Evolutionary conservation across 2,329 filamentous ascomycete genomes (phyloP).

Genomic region (Cladosporium sp.): DNA sequence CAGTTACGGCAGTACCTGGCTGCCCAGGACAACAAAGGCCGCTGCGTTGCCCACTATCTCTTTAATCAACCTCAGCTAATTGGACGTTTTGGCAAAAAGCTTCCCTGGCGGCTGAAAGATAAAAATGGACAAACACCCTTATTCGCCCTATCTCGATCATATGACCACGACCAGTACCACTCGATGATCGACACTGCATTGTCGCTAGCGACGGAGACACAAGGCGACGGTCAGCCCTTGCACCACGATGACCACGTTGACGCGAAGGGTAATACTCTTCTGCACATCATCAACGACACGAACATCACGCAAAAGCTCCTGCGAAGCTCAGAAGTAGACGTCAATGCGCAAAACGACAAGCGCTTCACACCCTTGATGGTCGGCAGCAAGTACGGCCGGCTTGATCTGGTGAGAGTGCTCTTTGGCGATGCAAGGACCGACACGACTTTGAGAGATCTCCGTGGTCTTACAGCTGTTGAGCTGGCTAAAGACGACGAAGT

Average conservation of each 20-base stretch:
- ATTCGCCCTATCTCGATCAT: constrained; percentile 91
- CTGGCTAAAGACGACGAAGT: constrained; percentile 97
- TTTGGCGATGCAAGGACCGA: constrained; percentile 89
- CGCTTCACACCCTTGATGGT: constrained; percentile 96
- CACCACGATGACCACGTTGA: constrained; percentile 93
- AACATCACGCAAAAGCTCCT: constrained; percentile 72
- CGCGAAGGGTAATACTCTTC: constrained; percentile 83
- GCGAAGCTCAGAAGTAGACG: constrained; percentile 84
- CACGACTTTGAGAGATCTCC: constrained; percentile 73
- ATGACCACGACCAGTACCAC: constrained; percentile 84
- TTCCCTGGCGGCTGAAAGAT: constrained; percentile 88
- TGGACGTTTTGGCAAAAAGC: constrained; percentile 65
- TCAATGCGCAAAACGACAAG: constrained; percentile 93
- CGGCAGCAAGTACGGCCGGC: constrained; percentile 93
- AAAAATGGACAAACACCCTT: constrained; percentile 97
- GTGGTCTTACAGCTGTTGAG: constrained; percentile 90
- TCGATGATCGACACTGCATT: constrained; percentile 83
- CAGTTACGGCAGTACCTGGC: constrained; percentile 65
- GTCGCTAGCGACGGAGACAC: constrained; percentile 65
- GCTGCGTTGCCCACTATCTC: constrained; percentile 91
- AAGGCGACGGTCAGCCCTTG: constrained; percentile 73
- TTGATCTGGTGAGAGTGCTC: constrained; percentile 85
- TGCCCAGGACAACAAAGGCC: constrained; percentile 75
- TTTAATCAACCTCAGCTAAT: constrained; percentile 88
- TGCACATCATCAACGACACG: constrained; percentile 93